Conservation (phyloP, 148 eudicot species). For the Camellia granthamiana region DNA sequence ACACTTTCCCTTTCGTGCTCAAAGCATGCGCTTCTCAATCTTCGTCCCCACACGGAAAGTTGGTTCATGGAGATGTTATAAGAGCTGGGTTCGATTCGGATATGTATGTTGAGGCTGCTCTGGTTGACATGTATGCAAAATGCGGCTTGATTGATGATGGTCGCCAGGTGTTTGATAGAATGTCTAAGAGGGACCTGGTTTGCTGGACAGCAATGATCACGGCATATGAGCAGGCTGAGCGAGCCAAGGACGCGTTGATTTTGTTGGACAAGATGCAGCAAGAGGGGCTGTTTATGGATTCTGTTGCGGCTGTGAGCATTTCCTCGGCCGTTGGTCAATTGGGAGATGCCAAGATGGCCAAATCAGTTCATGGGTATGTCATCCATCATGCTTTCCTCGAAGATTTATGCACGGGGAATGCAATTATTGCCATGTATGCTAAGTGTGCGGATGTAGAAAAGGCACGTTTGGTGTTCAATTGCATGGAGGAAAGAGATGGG, state of each 20-base stretch:
- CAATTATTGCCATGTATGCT: conserved; percentile 38
- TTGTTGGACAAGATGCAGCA: conserved; percentile 34
- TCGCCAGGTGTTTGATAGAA: conserved; percentile 29
- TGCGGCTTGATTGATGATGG: conserved; percentile 22
- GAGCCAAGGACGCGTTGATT: conserved; percentile 21
- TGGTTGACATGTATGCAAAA: conserved; percentile 47
- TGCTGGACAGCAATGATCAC: conserved; percentile 42
- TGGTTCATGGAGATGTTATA: conserved; percentile 18
- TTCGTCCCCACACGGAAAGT: conserved; percentile 4
- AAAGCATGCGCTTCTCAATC: conserved; percentile 19
- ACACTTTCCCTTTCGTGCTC: conserved; percentile 19
- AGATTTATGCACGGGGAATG: conserved; percentile 29
- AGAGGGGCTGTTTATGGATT: conserved; percentile 25
- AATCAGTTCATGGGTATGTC: conserved; percentile 29
- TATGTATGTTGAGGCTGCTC: conserved; percentile 39
- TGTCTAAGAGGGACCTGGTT: conserved; percentile 29
- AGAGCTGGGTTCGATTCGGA: conserved; percentile 39
- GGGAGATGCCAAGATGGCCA: conserved; percentile 23
- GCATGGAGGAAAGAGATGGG: conserved; percentile 35
- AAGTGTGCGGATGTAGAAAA: conserved; percentile 37
- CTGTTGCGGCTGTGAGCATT: conserved; percentile 31
- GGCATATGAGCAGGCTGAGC: conserved; percentile 35
- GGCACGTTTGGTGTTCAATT: conserved; percentile 28
- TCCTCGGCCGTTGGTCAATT: conserved; percentile 32
- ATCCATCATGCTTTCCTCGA: conserved; percentile 27